A percentile compares a stretch with the other conserved stretches of the same genome.
phyloP scores from a whole-genome alignment of 202 grass and related monocot genomes.

The Zizania palustris region DNA sequence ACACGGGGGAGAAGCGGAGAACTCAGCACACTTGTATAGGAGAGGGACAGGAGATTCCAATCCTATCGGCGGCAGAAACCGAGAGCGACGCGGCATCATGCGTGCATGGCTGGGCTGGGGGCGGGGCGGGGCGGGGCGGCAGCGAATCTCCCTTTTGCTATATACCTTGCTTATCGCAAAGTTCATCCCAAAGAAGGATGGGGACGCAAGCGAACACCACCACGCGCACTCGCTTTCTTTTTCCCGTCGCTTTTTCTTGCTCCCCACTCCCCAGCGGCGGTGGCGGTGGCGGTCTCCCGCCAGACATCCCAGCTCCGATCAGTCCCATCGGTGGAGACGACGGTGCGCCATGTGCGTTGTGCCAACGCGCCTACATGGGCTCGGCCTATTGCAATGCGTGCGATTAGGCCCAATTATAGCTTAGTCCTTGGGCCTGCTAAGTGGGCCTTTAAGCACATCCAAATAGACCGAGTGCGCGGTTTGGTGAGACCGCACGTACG shows the following conservation, averaged over 20 bases:
- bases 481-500: too few relatives aligned
- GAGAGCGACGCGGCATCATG: background rate
- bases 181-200: conserved; percentile 47
- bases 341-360: too few relatives aligned
- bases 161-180: conserved; percentile 53
- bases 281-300: background rate
- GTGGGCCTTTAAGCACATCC: too few relatives aligned
- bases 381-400: too few relatives aligned
- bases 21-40: conserved; percentile 11
- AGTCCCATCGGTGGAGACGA: too few relatives aligned
- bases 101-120: background rate
- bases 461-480: too few relatives aligned
- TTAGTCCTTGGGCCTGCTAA: too few relatives aligned
- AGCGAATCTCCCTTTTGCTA: conserved; percentile 30
- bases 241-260: conserved; percentile 2
- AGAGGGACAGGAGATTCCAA: conserved; percentile 47
- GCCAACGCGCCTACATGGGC: too few relatives aligned
- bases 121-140: background rate
- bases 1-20: background rate
- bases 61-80: conserved; percentile 7
- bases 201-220: conserved; percentile 34
- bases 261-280: background rate
- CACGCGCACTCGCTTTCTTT: conserved; percentile 8
- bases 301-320: too few relatives aligned
- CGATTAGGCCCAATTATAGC: too few relatives aligned